Evolutionary conservation across 495 filamentous ascomycete species (phyloP).

Genomic region (Aspergillus cristatus): DNA sequence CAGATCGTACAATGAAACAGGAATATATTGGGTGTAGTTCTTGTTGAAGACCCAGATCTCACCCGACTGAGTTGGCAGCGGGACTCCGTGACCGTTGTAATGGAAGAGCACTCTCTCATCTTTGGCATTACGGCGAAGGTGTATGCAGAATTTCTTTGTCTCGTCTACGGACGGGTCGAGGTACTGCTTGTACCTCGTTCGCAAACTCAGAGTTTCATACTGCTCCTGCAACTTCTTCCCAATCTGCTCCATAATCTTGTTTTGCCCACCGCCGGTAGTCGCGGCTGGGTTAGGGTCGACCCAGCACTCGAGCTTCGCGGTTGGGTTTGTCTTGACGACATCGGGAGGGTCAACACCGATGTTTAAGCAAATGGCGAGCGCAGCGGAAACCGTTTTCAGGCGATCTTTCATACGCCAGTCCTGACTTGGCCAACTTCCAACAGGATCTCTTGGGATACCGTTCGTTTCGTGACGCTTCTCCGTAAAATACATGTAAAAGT

Average conservation of each 20-base stretch:
- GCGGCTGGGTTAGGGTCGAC: conserved; percentile 87
- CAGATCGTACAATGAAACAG: conserved; percentile 89
- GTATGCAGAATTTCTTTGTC: conserved; percentile 89
- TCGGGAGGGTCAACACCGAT: conserved; percentile 97
- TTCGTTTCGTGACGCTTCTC: conserved; percentile 97
- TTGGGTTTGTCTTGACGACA: conserved; percentile 86
- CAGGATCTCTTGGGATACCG: conserved; percentile 68
- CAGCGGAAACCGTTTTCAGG: conserved; percentile 91
- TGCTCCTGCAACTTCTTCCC: conserved; percentile 91
- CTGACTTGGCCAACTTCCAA: conserved; percentile 53
- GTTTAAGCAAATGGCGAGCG: conserved; percentile 88
- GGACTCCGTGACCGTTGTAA: conserved; percentile 98
- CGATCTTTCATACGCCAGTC: conserved; percentile 98
- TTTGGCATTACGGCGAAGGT: conserved; percentile 80
- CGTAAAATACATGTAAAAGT: conserved; percentile 97
- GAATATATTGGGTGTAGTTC: conserved; percentile 98
- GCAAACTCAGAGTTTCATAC: conserved; percentile 87
- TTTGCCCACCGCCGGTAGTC: conserved; percentile 52
- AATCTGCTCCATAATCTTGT: conserved; percentile 86
- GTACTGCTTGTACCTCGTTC: conserved; percentile 94
- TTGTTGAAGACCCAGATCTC: conserved; percentile 99
- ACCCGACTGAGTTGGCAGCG: conserved; percentile 86
- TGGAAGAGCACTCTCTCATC: conserved; percentile 93
- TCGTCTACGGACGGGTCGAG: conserved; percentile 94
- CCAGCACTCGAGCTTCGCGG: conserved; percentile 93